Base-by-base conservation (phyloP, 2,329 filamentous ascomycete genomes). In the Lachnellula cervina region DNA sequence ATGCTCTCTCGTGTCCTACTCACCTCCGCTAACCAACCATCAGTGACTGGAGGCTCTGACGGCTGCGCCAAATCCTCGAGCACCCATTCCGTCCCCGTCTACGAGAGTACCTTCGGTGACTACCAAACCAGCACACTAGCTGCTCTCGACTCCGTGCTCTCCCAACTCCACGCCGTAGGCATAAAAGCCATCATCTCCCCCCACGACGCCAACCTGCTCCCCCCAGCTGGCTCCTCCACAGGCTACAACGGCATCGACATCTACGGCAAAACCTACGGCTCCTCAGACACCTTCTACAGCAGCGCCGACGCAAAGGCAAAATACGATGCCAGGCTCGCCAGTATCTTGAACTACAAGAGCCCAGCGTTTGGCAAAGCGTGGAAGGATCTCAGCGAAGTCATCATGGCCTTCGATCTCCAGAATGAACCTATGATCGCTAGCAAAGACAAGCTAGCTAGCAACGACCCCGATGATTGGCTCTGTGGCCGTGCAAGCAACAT, bases 401-500 rank as follows among this genome's bases (percentile, higher is more conserved):
- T 59, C 28, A 35, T 59, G 5, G 57, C 57, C 2, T 57, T 59
- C 35, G 57, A 59, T 38, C 32, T 59, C 19, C 51, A 59, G 23
- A 59, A 59, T 46, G 54, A 59, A 23, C 57, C 54, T 14, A 46
- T 55, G 42, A 49, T 54, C 32, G 51, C 49, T 11, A 45, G 13
- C 17, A 14, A 34, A 4, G 54, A 43, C 5, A 46, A 49, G 14
- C 21, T 51, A n/a, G 1, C 16, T 11, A 25, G 38, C 14, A 52
- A 57, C 43, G 54, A 59, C 55, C 57, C 57, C 5, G 43, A 49
- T 37, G 51, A 51, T 34, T 59, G 54, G 57, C 6, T 59, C n/a
- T 59, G 57, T 52, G 49, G 42, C 1, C 47, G 51, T 2, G 55
- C 55, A 8, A 8, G 8, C 16, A 47, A 50, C 16, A 51, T 57